Evolutionary conservation across 768 basidiomycete species (phyloP), one percentile per base, ranked within the genome.

Genomic region (Pulveroboletus frians): DNA sequence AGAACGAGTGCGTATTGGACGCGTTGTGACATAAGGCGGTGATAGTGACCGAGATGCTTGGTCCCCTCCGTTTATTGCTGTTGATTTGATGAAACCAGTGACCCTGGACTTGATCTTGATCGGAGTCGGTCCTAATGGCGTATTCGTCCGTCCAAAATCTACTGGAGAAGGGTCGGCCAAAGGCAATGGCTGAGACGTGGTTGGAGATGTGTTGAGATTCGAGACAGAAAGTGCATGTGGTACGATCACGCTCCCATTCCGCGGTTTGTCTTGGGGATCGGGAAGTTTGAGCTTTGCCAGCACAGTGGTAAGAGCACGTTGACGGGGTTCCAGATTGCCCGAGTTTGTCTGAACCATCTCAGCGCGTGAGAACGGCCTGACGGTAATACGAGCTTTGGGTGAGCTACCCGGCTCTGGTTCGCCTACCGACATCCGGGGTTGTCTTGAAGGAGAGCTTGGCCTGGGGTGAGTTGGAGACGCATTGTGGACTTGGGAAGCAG

Each of bases 101-200:
- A 87, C 73, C 59, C 80, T 87, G 17, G 85, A 78, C 65, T 77
- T 85, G 53, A 88, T 76, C 59, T 71, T 73, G 53, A 67, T 43
- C n/a, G 63, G 59, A 21, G 62, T 57, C 10, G 55, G 46, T 8
- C 48, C 35, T 7, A 54, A 63, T 2, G 62, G 56, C 1, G 54
- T 43, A 2, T 52, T 46, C 52, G 57, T 43, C n/a, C 54, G 57
- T 8, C 52, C 31, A 10, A 9, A 35, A 45, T 57, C 55, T 20
- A 50, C 15, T 14, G 46, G 30, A 20, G 55, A 48, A 3, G 34
- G 45, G 31, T 63, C 63, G 0, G 36, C 57, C 9, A 51, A 55
- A 38, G 50, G 62, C 0, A 53, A 50, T 45, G 58, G 35, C 23
- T 52, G 50, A 47, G 63, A 34, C 39, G 39, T 35, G 30, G 52